phyloP scores from a whole-genome alignment of 2,329 filamentous ascomycete genomes.

The Amauroascus niger region DNA sequence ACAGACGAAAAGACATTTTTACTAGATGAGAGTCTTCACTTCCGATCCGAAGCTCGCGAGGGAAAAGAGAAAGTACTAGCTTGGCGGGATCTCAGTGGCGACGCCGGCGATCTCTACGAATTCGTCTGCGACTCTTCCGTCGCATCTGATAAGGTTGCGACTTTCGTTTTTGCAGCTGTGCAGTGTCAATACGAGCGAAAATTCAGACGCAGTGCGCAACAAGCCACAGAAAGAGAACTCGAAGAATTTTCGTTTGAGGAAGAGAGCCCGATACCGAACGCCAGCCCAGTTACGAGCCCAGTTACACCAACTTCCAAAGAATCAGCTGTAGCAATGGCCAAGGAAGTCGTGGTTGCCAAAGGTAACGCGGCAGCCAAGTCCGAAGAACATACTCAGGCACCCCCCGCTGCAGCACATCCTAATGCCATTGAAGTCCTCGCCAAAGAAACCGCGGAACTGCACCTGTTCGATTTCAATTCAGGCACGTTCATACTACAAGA shows the following conservation, averaged over 20 bases:
- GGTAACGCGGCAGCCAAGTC: conserved; percentile 32
- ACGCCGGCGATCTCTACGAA: conserved; percentile 91
- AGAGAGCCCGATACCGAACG: conserved; percentile 51
- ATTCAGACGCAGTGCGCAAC: conserved; percentile 68
- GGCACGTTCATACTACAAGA: conserved; percentile 80
- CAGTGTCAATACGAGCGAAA: conserved; percentile 98
- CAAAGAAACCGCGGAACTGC: conserved; percentile 70
- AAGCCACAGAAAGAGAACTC: conserved; percentile 72
- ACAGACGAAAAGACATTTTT: conserved; percentile 97
- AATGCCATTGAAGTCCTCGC: conserved; percentile 62
- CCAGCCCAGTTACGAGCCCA: conserved; percentile 48
- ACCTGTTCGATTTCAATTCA: conserved; percentile 83
- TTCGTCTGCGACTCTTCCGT: conserved; percentile 82
- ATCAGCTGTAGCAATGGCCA: conserved; percentile 37
- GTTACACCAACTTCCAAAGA: conserved; percentile 33
- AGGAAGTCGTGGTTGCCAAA: conserved; percentile 36
- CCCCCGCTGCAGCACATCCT: conserved; percentile 53
- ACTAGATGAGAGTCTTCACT: conserved; percentile 82
- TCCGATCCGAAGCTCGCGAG: conserved; percentile 72
- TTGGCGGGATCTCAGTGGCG: conserved; percentile 90
- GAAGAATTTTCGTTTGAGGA: conserved; percentile 68
- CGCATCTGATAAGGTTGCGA: conserved; percentile 58
- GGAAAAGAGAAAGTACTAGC: conserved; percentile 78
- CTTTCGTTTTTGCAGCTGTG: conserved; percentile 72
- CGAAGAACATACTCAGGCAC: conserved; percentile 48